Conservation (phyloP, 2,329 filamentous ascomycete genomes). For the Alternaria sp. region DNA sequence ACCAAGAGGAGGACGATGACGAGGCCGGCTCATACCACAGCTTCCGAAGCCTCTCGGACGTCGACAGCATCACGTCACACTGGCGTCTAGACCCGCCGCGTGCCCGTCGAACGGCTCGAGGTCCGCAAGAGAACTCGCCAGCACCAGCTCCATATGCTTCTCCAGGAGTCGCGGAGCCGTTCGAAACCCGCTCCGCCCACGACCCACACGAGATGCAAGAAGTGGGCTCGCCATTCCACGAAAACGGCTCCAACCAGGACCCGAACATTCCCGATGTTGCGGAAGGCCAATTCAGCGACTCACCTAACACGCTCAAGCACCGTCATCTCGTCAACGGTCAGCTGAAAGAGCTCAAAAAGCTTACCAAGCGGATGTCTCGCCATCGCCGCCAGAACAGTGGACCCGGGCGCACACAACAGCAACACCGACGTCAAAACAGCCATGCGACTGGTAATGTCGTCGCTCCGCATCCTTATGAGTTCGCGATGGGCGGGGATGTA, state of each 20-base stretch:
- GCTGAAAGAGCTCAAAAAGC: background rate
- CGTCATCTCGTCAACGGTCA: constrained; percentile 4
- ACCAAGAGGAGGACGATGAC: background rate
- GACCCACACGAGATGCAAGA: background rate
- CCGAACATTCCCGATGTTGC: background rate
- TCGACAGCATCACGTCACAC: background rate
- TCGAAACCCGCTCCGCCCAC: background rate
- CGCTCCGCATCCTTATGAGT: background rate
- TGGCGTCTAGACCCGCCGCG: too few species aligned
- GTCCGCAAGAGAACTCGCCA: background rate
- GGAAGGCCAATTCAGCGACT: background rate
- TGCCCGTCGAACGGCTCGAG: too few species aligned
- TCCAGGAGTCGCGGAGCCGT: background rate
- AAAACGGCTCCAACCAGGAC: background rate
- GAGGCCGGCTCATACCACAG: background rate
- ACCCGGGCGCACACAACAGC: background rate
- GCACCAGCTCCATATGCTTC: background rate
- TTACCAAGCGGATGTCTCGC: background rate
- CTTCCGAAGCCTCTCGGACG: constrained; percentile 3
- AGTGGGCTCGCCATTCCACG: background rate
- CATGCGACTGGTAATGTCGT: background rate
- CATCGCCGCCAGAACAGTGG: background rate
- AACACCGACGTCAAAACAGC: background rate
- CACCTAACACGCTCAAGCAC: background rate
- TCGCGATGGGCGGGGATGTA: background rate